Conservation (phyloP, 2,329 filamentous ascomycete species). For the Ophiocordyceps sinensis region DNA sequence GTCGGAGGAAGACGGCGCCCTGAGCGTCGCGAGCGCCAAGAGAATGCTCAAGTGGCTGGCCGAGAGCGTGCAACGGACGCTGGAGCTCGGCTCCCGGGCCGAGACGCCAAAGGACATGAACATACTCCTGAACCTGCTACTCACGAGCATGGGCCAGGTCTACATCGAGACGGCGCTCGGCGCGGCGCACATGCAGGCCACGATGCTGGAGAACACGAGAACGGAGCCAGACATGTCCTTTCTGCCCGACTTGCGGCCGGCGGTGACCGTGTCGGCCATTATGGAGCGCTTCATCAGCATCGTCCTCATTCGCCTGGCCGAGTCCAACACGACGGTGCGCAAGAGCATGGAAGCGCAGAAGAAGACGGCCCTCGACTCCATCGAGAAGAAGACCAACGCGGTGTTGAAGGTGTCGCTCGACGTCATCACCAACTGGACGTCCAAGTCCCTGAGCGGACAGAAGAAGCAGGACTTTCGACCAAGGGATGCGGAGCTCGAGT, state of each 20-base stretch:
- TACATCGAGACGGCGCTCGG: constrained; percentile 54
- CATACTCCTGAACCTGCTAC: constrained; percentile 66
- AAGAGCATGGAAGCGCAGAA: constrained; percentile 80
- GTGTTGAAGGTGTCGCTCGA: constrained; percentile 43
- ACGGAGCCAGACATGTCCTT: constrained; percentile 79
- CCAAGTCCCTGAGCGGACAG: constrained; percentile 58
- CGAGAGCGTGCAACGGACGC: constrained; percentile 78
- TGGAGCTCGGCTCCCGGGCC: constrained; percentile 75
- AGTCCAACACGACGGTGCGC: constrained; percentile 78
- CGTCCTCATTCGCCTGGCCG: constrained; percentile 77
- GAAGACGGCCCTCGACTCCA: constrained; percentile 54
- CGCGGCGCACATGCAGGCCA: constrained; percentile 58
- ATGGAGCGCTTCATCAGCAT: constrained; percentile 87
- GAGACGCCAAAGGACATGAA: constrained; percentile 93
- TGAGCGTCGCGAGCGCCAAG: constrained; percentile 81
- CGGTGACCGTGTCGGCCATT: constrained; percentile 79
- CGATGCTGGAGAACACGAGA: constrained; percentile 64
- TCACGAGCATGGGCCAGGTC: constrained; percentile 78
- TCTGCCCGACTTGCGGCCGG: constrained; percentile 61
- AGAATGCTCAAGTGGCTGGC: constrained; percentile 96
- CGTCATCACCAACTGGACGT: constrained; percentile 62
- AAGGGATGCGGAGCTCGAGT: constrained; percentile 66
- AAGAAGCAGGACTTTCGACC: constrained; percentile 85
- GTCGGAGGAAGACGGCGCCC: constrained; percentile 71
- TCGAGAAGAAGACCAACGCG: constrained; percentile 69